These are phyloP conservation scores for Tremella yokohamensis DNA, from an alignment of 768 basidiomycete species.

Conservation along the genomic window DNA sequence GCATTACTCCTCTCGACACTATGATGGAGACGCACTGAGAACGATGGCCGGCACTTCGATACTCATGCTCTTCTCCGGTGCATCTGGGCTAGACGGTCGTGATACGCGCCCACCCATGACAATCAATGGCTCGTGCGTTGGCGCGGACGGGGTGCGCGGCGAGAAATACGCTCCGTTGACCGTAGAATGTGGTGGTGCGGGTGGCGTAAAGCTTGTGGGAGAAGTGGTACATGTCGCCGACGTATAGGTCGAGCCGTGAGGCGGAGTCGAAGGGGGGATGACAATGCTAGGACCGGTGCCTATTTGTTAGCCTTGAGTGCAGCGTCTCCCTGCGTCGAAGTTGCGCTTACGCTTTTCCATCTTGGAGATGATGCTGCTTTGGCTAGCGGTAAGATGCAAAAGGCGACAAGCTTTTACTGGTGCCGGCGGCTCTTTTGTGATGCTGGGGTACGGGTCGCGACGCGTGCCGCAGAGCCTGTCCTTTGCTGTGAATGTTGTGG, in stretches of 20 bases:
- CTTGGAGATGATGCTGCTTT: no score
- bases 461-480: no score
- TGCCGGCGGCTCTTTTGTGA: no score
- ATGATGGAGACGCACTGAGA: not conserved
- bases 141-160: no score
- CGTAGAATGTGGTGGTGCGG: not conserved
- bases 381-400: no score
- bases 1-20: not conserved
- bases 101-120: constrained; percentile 6
- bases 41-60: constrained; percentile 5
- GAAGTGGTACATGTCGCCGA: constrained; percentile 2
- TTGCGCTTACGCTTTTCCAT: no score
- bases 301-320: no score
- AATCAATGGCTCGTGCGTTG: not conserved
- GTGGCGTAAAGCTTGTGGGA: not conserved
- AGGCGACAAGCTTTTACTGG: no score
- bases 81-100: not conserved
- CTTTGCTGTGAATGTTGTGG: no score
- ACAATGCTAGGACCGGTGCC: not conserved
- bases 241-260: not conserved
- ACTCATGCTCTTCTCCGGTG: not conserved
- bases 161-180: no score
- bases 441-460: no score
- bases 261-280: not conserved
- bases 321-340: no score